Percentiles rank a stretch among this genome's conserved stretches.
These are phyloP conservation scores for Chlamydomonas sp. DNA, from an alignment of 139 green algal species.

Conservation along the genomic window DNA sequence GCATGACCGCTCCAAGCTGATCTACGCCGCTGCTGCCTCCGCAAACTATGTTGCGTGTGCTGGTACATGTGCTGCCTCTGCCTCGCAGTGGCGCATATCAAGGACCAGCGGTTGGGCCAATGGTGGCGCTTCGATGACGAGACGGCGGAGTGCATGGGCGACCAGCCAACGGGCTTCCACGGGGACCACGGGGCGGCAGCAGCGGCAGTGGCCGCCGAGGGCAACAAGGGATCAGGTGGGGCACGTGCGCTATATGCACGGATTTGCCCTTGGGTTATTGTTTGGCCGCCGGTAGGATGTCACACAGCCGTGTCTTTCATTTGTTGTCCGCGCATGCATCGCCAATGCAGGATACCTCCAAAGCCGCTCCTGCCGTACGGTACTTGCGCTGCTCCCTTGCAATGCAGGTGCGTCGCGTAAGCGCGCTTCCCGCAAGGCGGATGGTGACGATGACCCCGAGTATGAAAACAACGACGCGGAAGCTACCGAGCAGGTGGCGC, in stretches of 20 bases:
- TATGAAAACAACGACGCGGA: conserved; percentile 4
- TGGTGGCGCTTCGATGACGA: conserved; percentile 95
- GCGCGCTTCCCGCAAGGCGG: not conserved
- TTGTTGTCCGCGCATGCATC: too few relatives aligned
- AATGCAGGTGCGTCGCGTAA: not conserved
- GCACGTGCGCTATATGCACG: not conserved
- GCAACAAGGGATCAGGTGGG: not conserved
- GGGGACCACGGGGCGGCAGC: conserved; percentile 33
- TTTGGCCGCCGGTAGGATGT: too few relatives aligned
- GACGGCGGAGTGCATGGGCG: conserved; percentile 61
- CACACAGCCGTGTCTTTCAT: too few relatives aligned
- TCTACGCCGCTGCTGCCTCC: too few relatives aligned
- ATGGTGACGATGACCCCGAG: not conserved
- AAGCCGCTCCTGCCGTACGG: too few relatives aligned
- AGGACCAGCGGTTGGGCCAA: conserved; percentile 33
- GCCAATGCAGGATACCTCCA: too few relatives aligned
- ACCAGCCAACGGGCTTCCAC: conserved; percentile 52
- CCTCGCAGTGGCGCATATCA: conserved; percentile 51
- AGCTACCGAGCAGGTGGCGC: not conserved
- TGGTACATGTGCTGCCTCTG: not conserved
- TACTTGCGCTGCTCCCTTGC: not conserved
- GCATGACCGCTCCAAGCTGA: too few relatives aligned
- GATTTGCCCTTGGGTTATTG: too few relatives aligned
- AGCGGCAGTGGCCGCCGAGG: not conserved
- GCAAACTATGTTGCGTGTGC: too few relatives aligned